Percentiles rank a stretch among this genome's conserved stretches.
Conservation (phyloP, 257 asterid species). For the Nicotiana undulata region DNA sequence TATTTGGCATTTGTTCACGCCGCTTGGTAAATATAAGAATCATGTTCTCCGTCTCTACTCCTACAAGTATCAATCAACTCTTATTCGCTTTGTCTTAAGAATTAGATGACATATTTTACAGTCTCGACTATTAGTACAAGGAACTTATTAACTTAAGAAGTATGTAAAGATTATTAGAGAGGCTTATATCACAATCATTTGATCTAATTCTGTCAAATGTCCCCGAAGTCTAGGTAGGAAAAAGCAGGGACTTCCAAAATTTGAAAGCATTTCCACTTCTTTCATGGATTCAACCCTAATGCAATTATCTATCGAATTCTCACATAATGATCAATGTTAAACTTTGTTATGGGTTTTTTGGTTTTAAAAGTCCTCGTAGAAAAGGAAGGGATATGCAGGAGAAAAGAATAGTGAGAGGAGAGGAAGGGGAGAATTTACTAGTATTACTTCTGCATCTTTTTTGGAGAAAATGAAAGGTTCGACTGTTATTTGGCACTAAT, state of each 20-base stretch:
- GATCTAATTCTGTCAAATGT: no score
- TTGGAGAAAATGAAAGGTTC: no score
- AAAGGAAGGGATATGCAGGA: no score
- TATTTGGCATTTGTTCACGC: not conserved
- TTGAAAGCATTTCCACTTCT: not conserved
- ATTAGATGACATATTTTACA: not conserved
- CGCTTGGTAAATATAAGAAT: not conserved
- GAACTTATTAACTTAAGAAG: not conserved
- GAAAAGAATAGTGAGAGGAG: no score
- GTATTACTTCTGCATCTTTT: no score
- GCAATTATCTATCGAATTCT: not conserved
- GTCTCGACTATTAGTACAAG: not conserved
- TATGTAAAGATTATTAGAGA: no score
- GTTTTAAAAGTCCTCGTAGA: no score
- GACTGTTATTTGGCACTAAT: not conserved
- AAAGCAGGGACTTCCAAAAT: not conserved
- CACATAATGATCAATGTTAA: not conserved
- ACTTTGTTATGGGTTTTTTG: no score
- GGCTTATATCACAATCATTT: not conserved
- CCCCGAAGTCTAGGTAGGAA: not conserved
- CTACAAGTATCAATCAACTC: not conserved
- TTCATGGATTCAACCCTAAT: not conserved
- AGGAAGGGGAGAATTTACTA: no score
- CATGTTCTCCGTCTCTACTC: not conserved
- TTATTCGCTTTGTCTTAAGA: not conserved